Evolutionary conservation across 2,329 filamentous ascomycete species (phyloP).

Genomic region (Apiospora marii): DNA sequence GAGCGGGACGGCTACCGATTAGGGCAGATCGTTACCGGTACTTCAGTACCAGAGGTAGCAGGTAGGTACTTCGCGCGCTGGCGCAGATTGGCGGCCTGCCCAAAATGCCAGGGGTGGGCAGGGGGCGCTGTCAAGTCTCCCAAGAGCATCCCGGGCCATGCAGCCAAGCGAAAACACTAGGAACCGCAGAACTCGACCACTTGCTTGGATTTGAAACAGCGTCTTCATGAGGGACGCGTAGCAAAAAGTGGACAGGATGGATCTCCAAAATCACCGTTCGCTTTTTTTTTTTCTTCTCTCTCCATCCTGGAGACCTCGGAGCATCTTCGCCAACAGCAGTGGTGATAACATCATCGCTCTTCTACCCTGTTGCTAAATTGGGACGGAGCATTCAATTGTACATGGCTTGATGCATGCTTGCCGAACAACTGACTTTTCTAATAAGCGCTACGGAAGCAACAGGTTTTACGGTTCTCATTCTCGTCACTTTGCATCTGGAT

Average conservation of each 20-base stretch:
- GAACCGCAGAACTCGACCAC: slow-evolving; percentile 20
- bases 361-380: not conserved
- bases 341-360: slow-evolving; percentile 7
- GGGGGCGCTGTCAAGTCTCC: slow-evolving; percentile 14
- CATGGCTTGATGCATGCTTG: not conserved
- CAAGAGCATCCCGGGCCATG: slow-evolving; percentile 16
- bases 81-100: not conserved
- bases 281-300: not conserved
- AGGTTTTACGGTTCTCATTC: not conserved
- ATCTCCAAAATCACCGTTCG: not conserved
- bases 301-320: not conserved
- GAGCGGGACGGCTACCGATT: slow-evolving; percentile 1
- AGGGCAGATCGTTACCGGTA: not conserved
- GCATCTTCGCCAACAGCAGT: not conserved
- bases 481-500: not conserved
- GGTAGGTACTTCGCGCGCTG: not conserved
- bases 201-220: slow-evolving; percentile 22
- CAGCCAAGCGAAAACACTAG: slow-evolving; percentile 24
- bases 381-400: not conserved
- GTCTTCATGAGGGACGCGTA: slow-evolving; percentile 3
- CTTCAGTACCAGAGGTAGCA: no score
- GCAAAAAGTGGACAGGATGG: slow-evolving; percentile 9
- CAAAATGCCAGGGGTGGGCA: not conserved
- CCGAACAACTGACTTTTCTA: not conserved
- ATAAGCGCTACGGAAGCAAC: not conserved